Percentiles rank a stretch among this genome's conserved stretches.
Conservation (phyloP, 805 yeast genomes). For the Ogataea glucozyma region DNA sequence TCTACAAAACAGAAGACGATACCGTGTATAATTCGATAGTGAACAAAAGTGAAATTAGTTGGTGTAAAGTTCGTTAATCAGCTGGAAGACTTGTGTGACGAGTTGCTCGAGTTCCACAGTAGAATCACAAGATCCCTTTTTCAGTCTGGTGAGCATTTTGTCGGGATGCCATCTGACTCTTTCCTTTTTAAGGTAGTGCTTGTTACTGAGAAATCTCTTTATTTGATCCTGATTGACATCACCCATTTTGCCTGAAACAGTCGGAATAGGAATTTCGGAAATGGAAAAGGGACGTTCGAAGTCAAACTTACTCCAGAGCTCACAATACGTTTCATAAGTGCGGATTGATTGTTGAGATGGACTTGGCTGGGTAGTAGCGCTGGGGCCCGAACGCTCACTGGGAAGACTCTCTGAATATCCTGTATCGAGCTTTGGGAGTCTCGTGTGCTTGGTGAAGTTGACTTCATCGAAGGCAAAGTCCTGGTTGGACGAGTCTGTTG, state of each 20-base stretch:
- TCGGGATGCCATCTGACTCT: constrained; percentile 75
- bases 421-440: constrained; percentile 11
- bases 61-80: constrained; percentile 35
- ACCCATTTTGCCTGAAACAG: constrained; percentile 9
- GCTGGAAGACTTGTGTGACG: constrained; percentile 45
- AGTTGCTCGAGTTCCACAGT: constrained; percentile 7
- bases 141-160: constrained; percentile 42
- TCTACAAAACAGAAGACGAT: background rate
- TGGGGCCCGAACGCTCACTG: no score
- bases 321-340: constrained; percentile 26
- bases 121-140: constrained; percentile 3
- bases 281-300: background rate
- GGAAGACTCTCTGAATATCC: constrained; percentile 13
- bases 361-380: background rate
- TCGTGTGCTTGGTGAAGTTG: constrained; percentile 19
- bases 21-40: background rate
- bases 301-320: constrained; percentile 12
- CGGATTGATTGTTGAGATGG: constrained; percentile 16
- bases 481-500: constrained; percentile 26
- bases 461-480: constrained; percentile 8
- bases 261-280: constrained; percentile 25
- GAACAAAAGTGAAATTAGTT: background rate
- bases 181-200: constrained; percentile 43
- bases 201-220: constrained; percentile 17
- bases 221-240: constrained; percentile 20